A percentile compares a stretch with the other conserved stretches of the same genome.
Evolutionary conservation across 805 yeast species (phyloP).

Genomic region (Candida pseudoglaebosa): DNA sequence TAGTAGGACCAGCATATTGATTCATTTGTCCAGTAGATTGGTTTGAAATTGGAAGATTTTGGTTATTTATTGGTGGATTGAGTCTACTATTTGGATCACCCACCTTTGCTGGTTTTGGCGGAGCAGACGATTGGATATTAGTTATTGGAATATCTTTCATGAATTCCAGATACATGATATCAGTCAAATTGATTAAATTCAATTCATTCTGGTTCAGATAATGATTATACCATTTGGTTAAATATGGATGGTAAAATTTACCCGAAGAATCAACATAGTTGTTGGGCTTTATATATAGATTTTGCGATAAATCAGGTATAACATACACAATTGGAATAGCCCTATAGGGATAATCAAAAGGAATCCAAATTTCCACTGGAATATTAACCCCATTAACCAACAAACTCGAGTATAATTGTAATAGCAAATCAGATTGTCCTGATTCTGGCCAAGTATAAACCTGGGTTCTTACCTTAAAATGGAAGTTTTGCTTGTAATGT

Average conservation of each 20-base stretch:
- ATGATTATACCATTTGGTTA: conserved; percentile 51
- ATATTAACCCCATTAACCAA: conserved; percentile 22
- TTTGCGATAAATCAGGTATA: conserved; percentile 44
- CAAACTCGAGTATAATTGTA: conserved; percentile 61
- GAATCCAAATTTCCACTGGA: conserved; percentile 76
- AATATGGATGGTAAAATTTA: conserved; percentile 60
- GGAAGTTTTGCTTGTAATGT: conserved; percentile 30
- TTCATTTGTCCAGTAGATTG: not conserved
- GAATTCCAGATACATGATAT: conserved; percentile 31
- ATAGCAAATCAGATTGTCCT: conserved; percentile 57
- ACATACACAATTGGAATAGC: conserved; percentile 65
- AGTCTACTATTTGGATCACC: not conserved
- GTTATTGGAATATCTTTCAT: conserved; percentile 44
- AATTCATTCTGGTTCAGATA: conserved; percentile 11
- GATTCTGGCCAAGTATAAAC: conserved; percentile 42
- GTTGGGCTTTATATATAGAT: conserved; percentile 49
- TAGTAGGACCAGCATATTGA: conserved; percentile 12
- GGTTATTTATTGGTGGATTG: not conserved
- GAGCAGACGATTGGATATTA: conserved; percentile 16
- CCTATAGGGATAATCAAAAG: conserved; percentile 60
- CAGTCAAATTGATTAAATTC: conserved; percentile 29
- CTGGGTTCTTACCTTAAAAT: conserved; percentile 67
- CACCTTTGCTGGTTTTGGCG: conserved; percentile 14
- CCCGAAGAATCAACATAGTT: conserved; percentile 72
- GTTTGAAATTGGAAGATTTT: too few species aligned